phyloP scores from a whole-genome alignment of 139 green algal species.

The Klebsormidium nitens region DNA sequence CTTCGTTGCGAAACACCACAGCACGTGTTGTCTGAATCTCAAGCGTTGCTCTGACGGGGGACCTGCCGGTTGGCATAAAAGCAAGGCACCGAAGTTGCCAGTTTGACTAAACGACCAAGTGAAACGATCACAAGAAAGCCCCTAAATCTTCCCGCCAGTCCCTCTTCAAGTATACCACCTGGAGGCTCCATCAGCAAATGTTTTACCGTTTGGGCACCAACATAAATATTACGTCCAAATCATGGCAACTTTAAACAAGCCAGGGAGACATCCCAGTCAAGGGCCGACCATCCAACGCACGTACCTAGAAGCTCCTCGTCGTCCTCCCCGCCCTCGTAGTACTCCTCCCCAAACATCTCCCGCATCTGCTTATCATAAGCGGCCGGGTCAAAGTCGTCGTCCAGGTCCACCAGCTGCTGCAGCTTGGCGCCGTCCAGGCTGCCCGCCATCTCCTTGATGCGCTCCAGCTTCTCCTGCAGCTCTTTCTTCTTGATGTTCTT shows the following conservation, averaged over 20 bases:
- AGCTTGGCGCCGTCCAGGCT: not conserved
- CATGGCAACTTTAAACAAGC: not conserved
- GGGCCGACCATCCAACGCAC: no score
- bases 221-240: not conserved
- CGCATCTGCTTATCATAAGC: slow-evolving; percentile 85
- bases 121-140: no score
- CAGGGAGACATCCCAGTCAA: not conserved
- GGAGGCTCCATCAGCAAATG: no score
- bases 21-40: no score
- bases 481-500: slow-evolving; percentile 89
- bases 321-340: slow-evolving; percentile 62
- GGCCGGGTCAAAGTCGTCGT: slow-evolving; percentile 87
- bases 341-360: slow-evolving; percentile 78
- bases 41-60: no score
- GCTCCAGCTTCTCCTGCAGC: slow-evolving; percentile 52
- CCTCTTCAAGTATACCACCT: no score
- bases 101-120: no score
- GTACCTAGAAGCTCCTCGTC: not conserved
- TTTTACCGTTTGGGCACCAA: no score
- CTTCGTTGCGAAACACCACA: no score
- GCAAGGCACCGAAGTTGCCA: no score
- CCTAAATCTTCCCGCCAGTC: no score
- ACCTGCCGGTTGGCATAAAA: no score
- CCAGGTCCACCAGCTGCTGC: slow-evolving; percentile 60
- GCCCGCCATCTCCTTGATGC: slow-evolving; percentile 27